Evolutionary conservation across 202 grass and related monocot genomes (phyloP).

Genomic region (Schoenoplectus triqueter): DNA sequence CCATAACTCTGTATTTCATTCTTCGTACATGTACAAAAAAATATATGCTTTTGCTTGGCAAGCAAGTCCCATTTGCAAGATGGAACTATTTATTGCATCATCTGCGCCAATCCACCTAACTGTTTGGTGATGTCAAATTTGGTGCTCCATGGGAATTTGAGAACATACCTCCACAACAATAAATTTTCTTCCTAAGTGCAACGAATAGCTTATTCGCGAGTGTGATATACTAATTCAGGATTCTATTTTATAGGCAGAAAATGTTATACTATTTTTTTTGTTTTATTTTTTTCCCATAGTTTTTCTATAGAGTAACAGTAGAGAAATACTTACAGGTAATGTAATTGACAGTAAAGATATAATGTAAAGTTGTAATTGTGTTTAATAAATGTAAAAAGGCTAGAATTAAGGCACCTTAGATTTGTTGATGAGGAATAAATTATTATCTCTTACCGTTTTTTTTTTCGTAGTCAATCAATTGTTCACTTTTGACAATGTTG

Average conservation of each 20-base stretch:
- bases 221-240: slow-evolving; percentile 33
- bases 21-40: slow-evolving; percentile 18
- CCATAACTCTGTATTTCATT: not conserved
- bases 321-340: slow-evolving; percentile 1
- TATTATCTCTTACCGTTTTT: not conserved
- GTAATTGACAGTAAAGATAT: slow-evolving; percentile 1
- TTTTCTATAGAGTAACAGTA: slow-evolving; percentile 27
- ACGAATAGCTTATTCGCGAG: slow-evolving; percentile 3
- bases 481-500: not conserved
- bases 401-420: not conserved
- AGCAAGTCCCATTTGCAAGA: slow-evolving; percentile 21
- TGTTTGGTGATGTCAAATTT: not conserved
- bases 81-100: not conserved
- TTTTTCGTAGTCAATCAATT: not conserved
- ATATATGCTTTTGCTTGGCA: not conserved
- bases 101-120: not conserved
- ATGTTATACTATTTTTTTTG: slow-evolving; percentile 14
- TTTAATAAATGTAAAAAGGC: slow-evolving; percentile 34
- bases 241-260: slow-evolving; percentile 28
- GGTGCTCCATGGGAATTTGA: slow-evolving; percentile 9
- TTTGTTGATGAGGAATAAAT: not conserved
- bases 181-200: slow-evolving; percentile 1
- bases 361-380: slow-evolving; percentile 34
- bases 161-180: not conserved
- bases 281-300: slow-evolving; percentile 1